Evolutionary conservation across 345 rosid species (phyloP), one percentile per base, ranked within the genome.

Genomic region (Moringa oleifera): DNA sequence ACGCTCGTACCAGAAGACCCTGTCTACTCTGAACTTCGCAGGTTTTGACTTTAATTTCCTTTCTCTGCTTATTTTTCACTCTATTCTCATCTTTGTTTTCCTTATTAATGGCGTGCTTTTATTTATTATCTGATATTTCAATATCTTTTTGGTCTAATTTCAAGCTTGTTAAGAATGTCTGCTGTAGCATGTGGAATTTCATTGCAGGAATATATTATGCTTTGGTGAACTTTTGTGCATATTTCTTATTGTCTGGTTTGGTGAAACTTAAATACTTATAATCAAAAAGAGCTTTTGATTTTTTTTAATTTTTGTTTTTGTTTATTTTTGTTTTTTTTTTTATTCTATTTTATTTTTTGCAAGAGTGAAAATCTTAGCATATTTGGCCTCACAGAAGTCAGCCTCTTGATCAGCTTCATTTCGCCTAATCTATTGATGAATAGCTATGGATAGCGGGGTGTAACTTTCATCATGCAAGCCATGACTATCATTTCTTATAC

Each of bases 11-110:
- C 79, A 78, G 82, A 73, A 80, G 52, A 79, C 92, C 58, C 96
- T 94, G 15, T 80, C 95, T 69, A 80, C 96, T 60, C 80, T 90
- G 71, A 80, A 57, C 23, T 90, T 90, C 58, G 99, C 95, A 55
- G 97, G 97, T 91, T 46, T 20, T n/a, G 0, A 2, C 20, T 45
- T 28, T 5, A n/a, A 20, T 25, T 16, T 4, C 36, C 23, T 23
- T 18, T 36, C 16, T 21, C 37, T 33, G 10, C 6, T 16, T 21
- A 28, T 41, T 41, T 11, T 33, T 33, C 37, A 33, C 5, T 33
- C 11, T 41, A 16, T 41, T 41, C 12, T 19, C 13, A 7, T 53
- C 19, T 37, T 18, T 61, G 13, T 60, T 33, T 33, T 33, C 6
- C 11, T 33, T 33, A 33, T 4, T 33, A 4, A 11, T 33, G 37